Conservation (phyloP, 2,329 filamentous ascomycete genomes). For the Iodosphaeria phyllophila region DNA sequence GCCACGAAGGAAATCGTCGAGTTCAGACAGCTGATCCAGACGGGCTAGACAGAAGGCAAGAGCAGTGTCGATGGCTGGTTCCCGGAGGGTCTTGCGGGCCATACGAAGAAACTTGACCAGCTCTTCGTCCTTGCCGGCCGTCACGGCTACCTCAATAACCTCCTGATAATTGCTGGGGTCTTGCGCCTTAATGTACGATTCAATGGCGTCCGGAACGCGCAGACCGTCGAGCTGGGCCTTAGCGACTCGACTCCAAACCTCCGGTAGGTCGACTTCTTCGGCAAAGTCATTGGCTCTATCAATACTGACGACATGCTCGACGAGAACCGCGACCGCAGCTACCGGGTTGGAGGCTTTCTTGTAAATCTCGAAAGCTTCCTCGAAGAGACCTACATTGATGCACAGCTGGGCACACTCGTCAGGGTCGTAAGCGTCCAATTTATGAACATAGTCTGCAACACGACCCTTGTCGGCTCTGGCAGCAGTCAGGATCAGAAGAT, state of each 20-base stretch:
- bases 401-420: constrained; percentile 87
- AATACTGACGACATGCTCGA: constrained; percentile 94
- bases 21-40: constrained; percentile 75
- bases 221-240: constrained; percentile 96
- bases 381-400: constrained; percentile 84
- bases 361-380: constrained; percentile 96
- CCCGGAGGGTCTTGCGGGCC: constrained; percentile 90
- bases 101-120: constrained; percentile 92
- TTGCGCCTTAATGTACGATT: constrained; percentile 89
- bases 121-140: constrained; percentile 94
- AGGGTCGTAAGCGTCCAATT: constrained; percentile 72
- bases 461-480: constrained; percentile 91
- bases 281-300: constrained; percentile 92
- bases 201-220: constrained; percentile 78
- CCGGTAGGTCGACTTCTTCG: constrained; percentile 79
- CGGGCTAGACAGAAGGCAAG: constrained; percentile 88
- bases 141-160: constrained; percentile 88
- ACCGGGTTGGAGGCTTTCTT: constrained; percentile 90
- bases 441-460: constrained; percentile 91
- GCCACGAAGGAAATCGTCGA: constrained; percentile 86
- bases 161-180: constrained; percentile 88
- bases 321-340: constrained; percentile 75
- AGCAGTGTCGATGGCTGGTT: constrained; percentile 82
- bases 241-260: constrained; percentile 96
- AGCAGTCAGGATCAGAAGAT: constrained; percentile 87